Evolutionary conservation across 2,329 filamentous ascomycete species (phyloP).

Genomic region (Blastomyces percursus): DNA sequence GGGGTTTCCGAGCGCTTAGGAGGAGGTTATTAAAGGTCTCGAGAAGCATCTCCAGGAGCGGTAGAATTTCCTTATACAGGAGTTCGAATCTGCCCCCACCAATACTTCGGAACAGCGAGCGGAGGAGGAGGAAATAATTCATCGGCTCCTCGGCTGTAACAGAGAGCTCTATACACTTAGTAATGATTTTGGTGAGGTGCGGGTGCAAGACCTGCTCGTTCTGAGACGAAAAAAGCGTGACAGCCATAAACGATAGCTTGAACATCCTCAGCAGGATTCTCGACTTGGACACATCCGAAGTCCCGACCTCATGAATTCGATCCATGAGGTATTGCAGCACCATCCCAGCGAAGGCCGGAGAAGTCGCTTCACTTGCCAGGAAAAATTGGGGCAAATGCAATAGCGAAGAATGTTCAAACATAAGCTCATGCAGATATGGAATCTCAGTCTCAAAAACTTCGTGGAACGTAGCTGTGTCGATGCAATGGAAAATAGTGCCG

Average conservation of each 20-base stretch:
- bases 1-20: conserved; percentile 76
- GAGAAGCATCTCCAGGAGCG: conserved; percentile 89
- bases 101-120: conserved; percentile 91
- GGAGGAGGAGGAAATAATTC: conserved; percentile 92
- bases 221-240: conserved; percentile 85
- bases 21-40: conserved; percentile 95
- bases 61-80: conserved; percentile 94
- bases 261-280: conserved; percentile 88
- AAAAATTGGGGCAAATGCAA: conserved; percentile 97
- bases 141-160: conserved; percentile 94
- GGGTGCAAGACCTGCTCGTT: conserved; percentile 94
- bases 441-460: conserved; percentile 98
- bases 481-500: conserved; percentile 95
- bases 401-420: conserved; percentile 89
- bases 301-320: conserved; percentile 87
- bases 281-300: conserved; percentile 80
- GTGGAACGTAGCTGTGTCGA: conserved; percentile 95
- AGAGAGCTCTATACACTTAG: conserved; percentile 90
- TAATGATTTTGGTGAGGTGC: conserved; percentile 94
- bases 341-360: conserved; percentile 96
- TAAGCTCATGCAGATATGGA: conserved; percentile 90
- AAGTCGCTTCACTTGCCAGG: conserved; percentile 95
- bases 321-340: conserved; percentile 95
- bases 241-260: conserved; percentile 98
- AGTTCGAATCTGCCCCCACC: conserved; percentile 96